Base-by-base conservation (phyloP, 1,284 basidiomycete species). In the Trichosporon faecale region DNA sequence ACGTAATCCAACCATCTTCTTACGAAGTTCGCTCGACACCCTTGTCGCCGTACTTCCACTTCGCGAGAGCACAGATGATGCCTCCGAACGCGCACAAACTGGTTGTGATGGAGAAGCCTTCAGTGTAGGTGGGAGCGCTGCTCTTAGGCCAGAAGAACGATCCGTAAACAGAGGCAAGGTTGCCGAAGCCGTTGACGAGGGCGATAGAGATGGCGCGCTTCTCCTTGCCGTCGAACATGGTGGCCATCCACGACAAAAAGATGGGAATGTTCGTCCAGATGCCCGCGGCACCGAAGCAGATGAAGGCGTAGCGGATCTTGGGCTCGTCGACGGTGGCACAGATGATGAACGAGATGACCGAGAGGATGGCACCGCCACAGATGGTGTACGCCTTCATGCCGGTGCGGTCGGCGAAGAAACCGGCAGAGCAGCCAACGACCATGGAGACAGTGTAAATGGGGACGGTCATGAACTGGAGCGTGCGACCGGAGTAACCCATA, bases 31-130 rank as follows among this genome's bases (percentile, higher is more conserved):
- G 33, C 49, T 27, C 52, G 52, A 68, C 67, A 44, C 78, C 78
- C 69, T 69, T 73, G 72, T 81, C 78, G 7, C 77, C 76, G 66
- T 76, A 80, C 66, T 65, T 73, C 76, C 74, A 77, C 67, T 77
- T 77, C 64, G 76, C 64, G 52, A 72, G 18, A 9, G 73, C 23
- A 1, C 72, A 72, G 64, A 78, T 69, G 6, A 76, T n/a, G 1
- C 68, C 76, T 6, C 74, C 75, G 25, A 73, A 27, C 27, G 72
- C 78, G 64, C 80, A 73, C 12, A 81, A 64, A 9, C 73, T 73
- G 11, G 77, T 79, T 0, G 79, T 79, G 64, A 79, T 73, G 7
- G 69, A 72, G 44, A 75, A 73, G 27, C 75, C 75, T n/a, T n/a
- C n/a, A n/a, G n/a, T n/a, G n/a, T n/a, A n/a, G n/a, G n/a, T n/a